phyloP scores from a whole-genome alignment of 2,329 filamentous ascomycete genomes.

The Hirsutella rhossiliensis region DNA sequence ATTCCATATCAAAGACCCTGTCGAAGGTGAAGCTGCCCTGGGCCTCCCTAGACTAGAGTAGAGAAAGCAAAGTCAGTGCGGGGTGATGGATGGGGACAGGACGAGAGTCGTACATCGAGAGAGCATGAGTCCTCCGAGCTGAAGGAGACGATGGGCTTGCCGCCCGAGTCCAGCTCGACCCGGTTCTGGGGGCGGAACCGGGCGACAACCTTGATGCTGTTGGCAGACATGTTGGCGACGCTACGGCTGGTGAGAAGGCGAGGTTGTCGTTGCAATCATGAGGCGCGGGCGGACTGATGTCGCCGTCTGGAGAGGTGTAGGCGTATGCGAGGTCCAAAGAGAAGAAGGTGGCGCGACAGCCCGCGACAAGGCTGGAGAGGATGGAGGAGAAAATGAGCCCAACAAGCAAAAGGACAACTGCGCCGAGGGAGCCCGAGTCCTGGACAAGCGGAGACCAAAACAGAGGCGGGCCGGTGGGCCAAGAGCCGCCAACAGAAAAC shows the following conservation, averaged over 20 bases:
- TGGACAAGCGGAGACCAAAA: not conserved
- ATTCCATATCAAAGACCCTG: slow-evolving; percentile 90
- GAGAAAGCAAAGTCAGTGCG: slow-evolving; percentile 1
- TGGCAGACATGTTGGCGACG: slow-evolving; percentile 41
- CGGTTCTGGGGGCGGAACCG: slow-evolving; percentile 97
- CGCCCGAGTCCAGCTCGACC: slow-evolving; percentile 79
- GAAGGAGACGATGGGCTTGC: slow-evolving; percentile 84
- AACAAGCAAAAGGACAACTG: not conserved
- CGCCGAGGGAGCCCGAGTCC: not conserved
- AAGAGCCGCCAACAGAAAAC: no score
- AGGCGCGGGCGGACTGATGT: slow-evolving; percentile 4
- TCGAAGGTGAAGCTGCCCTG: slow-evolving; percentile 90
- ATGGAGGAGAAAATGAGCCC: not conserved
- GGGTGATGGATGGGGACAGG: not conserved
- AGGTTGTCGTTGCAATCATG: slow-evolving; percentile 3
- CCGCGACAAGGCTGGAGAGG: not conserved
- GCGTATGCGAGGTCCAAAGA: not conserved
- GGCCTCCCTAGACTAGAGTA: slow-evolving; percentile 64
- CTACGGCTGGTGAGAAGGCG: slow-evolving; percentile 2
- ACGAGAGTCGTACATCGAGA: slow-evolving; percentile 55
- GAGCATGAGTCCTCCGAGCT: slow-evolving; percentile 79
- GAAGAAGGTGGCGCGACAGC: slow-evolving; percentile 2
- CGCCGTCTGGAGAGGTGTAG: not conserved
- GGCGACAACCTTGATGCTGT: slow-evolving; percentile 81
- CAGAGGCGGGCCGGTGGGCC: not conserved